Evolutionary conservation across 2,329 filamentous ascomycete species (phyloP), one percentile per base, ranked within the genome.

Genomic region (Colletotrichum salicis): DNA sequence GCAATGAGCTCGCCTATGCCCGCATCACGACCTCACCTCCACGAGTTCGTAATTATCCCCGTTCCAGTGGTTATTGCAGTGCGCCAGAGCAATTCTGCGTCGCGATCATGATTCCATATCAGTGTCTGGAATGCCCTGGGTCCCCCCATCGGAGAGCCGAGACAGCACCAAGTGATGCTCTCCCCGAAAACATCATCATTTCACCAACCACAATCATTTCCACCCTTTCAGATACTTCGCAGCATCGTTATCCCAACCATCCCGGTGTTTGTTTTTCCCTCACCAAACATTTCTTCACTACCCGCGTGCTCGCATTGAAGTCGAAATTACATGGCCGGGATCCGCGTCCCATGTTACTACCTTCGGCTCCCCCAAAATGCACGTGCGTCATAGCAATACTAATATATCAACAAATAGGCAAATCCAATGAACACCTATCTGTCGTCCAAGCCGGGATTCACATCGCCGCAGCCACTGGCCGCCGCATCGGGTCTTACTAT

Each of bases 341-440:
- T 82, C 71, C 80, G 79, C 78, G 75, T 77, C 37, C 56, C 41
- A 33, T 45, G 45, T 51, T 24, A 29, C 74, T 71, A 72, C 75
- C 75, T 73, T 67, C 67, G 70, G 74, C 72, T 74, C 64, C 64
- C 22, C 62, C 76, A 77, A 78, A 74, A 75, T 72, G 74, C 45
- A 75, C 75, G 76, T 78, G 78, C 76, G 74, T 77, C 73, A 81
- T 80, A 83, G 77, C 78, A 80, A 74, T 64, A 81, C 87, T 89
- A 85, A 90, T 84, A 82, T 82, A 79, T 79, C 76, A 80, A 81
- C 80, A 81, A 81, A 80, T 77, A 93, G 90, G 96, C 96, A 76
- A 99, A 99, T 82, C 96, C 96, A 66, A 85, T 99, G 74, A 98
- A 98, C 83, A 99, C 96, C 58, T 98, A 97, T 80, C 89, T 99